phyloP scores from a whole-genome alignment of 495 filamentous ascomycete genomes.

The Symbiotaphrina buchneri region DNA sequence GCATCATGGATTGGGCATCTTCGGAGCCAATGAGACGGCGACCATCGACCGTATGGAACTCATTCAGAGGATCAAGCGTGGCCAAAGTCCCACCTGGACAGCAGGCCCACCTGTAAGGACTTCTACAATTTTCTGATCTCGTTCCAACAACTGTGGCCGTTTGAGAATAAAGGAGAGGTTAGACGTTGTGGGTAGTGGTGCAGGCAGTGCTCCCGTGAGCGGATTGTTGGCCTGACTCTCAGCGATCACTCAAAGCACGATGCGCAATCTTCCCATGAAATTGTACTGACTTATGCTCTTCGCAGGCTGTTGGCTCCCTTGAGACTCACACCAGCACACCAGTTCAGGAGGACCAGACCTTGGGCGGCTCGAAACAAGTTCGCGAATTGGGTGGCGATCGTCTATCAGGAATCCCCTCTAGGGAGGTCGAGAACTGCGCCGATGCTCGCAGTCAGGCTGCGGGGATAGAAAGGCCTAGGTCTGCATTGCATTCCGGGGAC shows the following conservation, averaged over 20 bases:
- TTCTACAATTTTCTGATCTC: not conserved
- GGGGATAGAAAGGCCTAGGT: constrained; percentile 63
- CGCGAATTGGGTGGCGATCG: too few species aligned
- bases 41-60: constrained; percentile 44
- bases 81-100: constrained; percentile 56
- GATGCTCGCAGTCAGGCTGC: constrained; percentile 13
- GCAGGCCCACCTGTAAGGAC: constrained; percentile 37
- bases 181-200: not conserved
- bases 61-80: constrained; percentile 66
- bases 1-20: constrained; percentile 2
- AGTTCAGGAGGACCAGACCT: too few species aligned
- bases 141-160: not conserved
- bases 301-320: too few species aligned
- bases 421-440: too few species aligned
- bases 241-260: not conserved
- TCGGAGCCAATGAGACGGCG: too few species aligned
- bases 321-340: too few species aligned
- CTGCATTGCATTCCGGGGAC: constrained; percentile 74
- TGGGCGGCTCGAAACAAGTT: too few species aligned
- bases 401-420: too few species aligned
- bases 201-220: not conserved
- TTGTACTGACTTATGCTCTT: too few species aligned
- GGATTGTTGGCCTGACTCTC: not conserved
- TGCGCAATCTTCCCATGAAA: not conserved
- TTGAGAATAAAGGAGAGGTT: not conserved